Base-by-base conservation (phyloP, 257 asterid genomes). In the Fraxinus pennsylvanica region DNA sequence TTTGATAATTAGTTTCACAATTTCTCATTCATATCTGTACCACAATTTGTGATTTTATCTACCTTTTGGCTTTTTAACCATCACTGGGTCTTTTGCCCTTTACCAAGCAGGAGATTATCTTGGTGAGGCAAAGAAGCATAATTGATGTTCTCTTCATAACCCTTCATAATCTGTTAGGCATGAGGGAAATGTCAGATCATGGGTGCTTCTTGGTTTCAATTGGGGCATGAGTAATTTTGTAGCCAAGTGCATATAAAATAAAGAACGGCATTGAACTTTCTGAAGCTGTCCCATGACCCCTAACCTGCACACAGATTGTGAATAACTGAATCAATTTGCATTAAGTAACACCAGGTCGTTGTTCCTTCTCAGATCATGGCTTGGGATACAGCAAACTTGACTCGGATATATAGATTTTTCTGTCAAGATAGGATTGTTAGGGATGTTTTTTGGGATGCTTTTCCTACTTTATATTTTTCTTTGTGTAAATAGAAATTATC, bases 41-140 rank as follows among this genome's bases (percentile, higher is more conserved):
- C 9, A 29, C 65, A 65, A 21, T 47, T 57, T 68, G 36, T 47
- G 63, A 38, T 43, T 43, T 43, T 45, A 12, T 36, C 35, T 78
- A 30, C 71, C 29, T 21, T 73, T 30, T 14, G 52, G 61, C 21
- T 10, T 54, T 69, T 15, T 43, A 21, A 7, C n/a, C 0, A 13
- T 52, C 15, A 15, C 9, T 67, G n/a, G 15, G 25, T 30, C 38
- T 71, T 74, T 9, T 71, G 66, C 36, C 39, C 17, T 43, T 12
- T 33, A 63, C 41, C 52, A 38, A 70, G 21, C 21, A 70, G 38
- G 74, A 38, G 30, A 43, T 54, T 59, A 25, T 39, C 54, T 69
- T 68, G 38, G 17, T 80, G 35, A 74, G 57, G 29, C 41, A 33
- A 36, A 52, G 52, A 71, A 66, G 63, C 32, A 19, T 71, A 17